Base-by-base conservation (phyloP, 2,329 filamentous ascomycete genomes). In the Endocalyx cinctus region DNA sequence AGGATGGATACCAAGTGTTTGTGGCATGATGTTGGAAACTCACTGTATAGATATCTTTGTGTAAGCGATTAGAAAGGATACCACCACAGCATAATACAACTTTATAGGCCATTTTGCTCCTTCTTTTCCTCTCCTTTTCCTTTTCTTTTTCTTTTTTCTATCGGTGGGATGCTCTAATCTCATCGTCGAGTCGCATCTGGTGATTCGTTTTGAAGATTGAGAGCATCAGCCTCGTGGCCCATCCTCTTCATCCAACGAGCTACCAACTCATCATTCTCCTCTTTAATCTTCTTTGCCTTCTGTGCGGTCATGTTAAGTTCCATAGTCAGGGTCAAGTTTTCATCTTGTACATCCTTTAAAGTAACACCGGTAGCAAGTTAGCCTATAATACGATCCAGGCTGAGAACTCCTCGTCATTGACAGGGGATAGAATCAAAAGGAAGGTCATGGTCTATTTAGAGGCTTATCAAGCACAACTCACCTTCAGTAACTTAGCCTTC, bases 191-290 rank as follows among this genome's bases (percentile, higher is more conserved):
- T 54, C 18, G 46, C 47, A 28, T 48, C 48, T 10, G 47, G 46
- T 17, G 60, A 65, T 45, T 78, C 74, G 53, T 76, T 78, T 39
- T 72, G 70, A 31, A 69, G 59, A 52, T 97, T 97, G 82, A 95
- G 89, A 42, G 77, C 81, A 35, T 92, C 85, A 10, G 86, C 90
- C 64, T 96, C 89, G 54, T 82, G 75, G 4, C 81, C 83, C 75
- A 92, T 92, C 43, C 83, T 73, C 54, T 78, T 79, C 84, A 97
- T 89, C 87, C 89, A 97, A 34, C 92, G 74, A 57, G 88, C 83
- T 33, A 96, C 80, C 35, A 98, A 70, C 46, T 95, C 85, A 54
- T 86, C 81, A 55, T 97, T 97, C 58, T 97, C 92, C 38, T 71
- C 73, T 54, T 80, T 77, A 42, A 94, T 66, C 59, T 79, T 81